Base-by-base conservation (phyloP, 164 flowering plant genomes). In the Aristolochia fimbriata region DNA sequence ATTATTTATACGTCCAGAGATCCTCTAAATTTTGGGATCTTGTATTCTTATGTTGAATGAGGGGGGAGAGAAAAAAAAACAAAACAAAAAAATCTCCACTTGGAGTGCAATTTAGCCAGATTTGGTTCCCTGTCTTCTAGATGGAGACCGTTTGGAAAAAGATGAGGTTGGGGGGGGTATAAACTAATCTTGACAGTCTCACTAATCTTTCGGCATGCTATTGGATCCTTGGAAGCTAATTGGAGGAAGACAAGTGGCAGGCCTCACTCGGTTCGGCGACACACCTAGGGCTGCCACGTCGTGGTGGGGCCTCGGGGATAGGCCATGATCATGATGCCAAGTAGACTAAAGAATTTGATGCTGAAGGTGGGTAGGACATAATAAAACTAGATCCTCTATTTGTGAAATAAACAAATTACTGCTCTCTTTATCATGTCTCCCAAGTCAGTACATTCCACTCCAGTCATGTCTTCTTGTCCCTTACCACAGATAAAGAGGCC, bases 401-500 rank as follows among this genome's bases (percentile, higher is more conserved):
- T 62, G 63, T 66, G 49, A 37, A 59, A 68, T 66, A 46, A 60
- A 69, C 51, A 55, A 57, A 68, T 50, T 62, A 62, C 55, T 47
- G 24, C 64, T 14, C 23, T 52, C 65, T 60, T 76, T 71, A 73
- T 78, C 76, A 41, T 79, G 80, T 76, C 65, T 70, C 78, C 77
- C 21, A 60, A 55, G 61, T 55, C 47, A 25, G 59, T 73, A 65
- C 72, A 78, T 71, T 69, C 72, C 65, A 68, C 64, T 70, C 64
- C 55, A 24, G 60, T 74, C 77, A 59, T 73, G 77, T 68, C 73
- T 60, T 33, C 33, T 51, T 76, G 77, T 71, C 79, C 53, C 69
- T 52, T 52, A 22, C 56, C 47, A n/a, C 64, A 53, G 43, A 62
- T 10, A 23, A 22, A 53, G 17, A 23, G 53, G 53, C 53, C 53